Conservation (phyloP, 2,329 filamentous ascomycete genomes). For the Gliomastix tumulicola region DNA sequence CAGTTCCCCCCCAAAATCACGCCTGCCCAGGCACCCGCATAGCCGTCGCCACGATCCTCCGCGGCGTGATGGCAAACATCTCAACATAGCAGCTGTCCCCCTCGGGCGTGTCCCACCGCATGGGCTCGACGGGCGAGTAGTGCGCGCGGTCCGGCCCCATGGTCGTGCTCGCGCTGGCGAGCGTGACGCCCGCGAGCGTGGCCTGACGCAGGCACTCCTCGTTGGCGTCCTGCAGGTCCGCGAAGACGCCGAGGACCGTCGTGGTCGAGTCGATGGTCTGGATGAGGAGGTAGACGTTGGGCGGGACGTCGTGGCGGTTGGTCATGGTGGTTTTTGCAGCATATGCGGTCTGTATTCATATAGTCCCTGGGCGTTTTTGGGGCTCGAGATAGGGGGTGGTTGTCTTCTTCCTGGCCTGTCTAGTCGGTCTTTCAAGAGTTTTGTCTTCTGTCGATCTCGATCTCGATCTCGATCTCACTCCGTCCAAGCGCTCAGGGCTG, state of each 20-base stretch:
- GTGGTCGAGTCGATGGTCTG: conserved; percentile 14
- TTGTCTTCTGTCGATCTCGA: too few species aligned
- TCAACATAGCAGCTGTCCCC: conserved; percentile 29
- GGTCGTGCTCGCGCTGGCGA: conserved; percentile 8
- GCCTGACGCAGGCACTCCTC: conserved; percentile 19
- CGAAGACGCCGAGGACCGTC: conserved; percentile 21
- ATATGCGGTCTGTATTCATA: too few species aligned
- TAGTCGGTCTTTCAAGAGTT: too few species aligned
- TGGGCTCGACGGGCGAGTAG: conserved; percentile 15
- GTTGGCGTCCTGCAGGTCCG: conserved; percentile 26
- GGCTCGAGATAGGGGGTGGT: too few species aligned
- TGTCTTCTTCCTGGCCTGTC: too few species aligned
- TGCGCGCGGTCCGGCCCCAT: conserved; percentile 6
- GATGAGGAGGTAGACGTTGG: conserved; percentile 21
- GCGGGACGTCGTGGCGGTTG: not conserved
- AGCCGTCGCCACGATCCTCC: too few species aligned
- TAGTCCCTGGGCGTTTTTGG: too few species aligned
- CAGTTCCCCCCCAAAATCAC: too few species aligned
- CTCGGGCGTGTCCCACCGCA: conserved; percentile 25
- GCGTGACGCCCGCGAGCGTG: conserved; percentile 14
- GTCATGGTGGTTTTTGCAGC: too few species aligned
- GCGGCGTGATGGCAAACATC: conserved; percentile 18
- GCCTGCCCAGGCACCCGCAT: too few species aligned
- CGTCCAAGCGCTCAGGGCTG: too few species aligned
- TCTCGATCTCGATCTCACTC: too few species aligned